phyloP scores from a whole-genome alignment of 352 stramenopile species.

The Halophytophthora polymorphica region DNA sequence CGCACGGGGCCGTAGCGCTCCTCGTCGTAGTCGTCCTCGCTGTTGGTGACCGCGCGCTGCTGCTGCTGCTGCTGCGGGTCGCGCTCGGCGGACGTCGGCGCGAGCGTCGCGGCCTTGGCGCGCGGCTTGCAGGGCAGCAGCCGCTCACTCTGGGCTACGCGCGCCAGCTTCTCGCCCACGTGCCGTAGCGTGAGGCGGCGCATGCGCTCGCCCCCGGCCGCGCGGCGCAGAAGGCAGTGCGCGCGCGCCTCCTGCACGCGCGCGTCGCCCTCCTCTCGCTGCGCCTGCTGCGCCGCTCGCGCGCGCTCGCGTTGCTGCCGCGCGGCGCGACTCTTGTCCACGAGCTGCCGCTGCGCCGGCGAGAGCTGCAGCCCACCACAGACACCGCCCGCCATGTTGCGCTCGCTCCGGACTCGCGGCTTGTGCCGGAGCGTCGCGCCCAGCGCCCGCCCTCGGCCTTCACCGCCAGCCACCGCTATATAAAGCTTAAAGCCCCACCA shows the following conservation, averaged over 20 bases:
- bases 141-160: constrained; percentile 32
- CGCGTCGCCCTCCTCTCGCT: constrained; percentile 22
- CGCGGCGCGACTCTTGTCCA: constrained; percentile 47
- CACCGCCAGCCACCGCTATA: no score
- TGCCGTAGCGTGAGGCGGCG: constrained; percentile 59
- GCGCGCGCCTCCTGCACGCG: constrained; percentile 35
- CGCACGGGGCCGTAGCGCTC: constrained; percentile 51
- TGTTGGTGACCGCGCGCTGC: background rate
- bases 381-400: constrained; percentile 14
- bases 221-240: constrained; percentile 19
- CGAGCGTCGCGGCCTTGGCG: no score
- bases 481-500: no score
- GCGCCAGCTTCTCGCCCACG: constrained; percentile 56
- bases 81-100: background rate
- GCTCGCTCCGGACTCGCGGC: background rate
- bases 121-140: constrained; percentile 8
- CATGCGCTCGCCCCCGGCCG: constrained; percentile 16
- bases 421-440: background rate
- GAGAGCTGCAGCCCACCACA: constrained; percentile 38
- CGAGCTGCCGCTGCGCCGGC: constrained; percentile 45
- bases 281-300: constrained; percentile 31
- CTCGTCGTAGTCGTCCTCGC: constrained; percentile 53
- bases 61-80: background rate
- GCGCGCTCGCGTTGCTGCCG: constrained; percentile 37
- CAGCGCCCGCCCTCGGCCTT: background rate